Conservation (phyloP, 2,329 filamentous ascomycete species). For the Dendrostoma leiphaemia region DNA sequence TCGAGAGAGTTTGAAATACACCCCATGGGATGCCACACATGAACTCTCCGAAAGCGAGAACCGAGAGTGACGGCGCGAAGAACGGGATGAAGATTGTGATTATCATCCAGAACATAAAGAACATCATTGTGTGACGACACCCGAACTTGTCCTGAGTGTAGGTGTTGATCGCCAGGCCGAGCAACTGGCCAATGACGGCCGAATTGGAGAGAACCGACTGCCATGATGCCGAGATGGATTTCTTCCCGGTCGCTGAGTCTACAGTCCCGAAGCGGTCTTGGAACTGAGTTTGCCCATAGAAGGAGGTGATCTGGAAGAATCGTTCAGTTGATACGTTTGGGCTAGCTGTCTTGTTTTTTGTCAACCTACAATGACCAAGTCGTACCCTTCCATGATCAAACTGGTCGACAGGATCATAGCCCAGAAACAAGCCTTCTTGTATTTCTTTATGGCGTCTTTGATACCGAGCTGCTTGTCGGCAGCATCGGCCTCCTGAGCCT, state of each 20-base stretch:
- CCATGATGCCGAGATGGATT: constrained; percentile 42
- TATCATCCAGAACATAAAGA: constrained; percentile 33
- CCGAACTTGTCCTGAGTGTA: constrained; percentile 38
- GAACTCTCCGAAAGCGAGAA: constrained; percentile 36
- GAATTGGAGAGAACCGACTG: constrained; percentile 44
- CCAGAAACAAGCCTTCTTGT: constrained; percentile 30
- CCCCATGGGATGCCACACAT: constrained; percentile 37
- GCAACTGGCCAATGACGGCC: constrained; percentile 40
- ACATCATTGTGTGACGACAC: constrained; percentile 35
- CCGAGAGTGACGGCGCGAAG: constrained; percentile 30
- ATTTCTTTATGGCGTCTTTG: constrained; percentile 25
- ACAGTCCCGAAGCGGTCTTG: constrained; percentile 28
- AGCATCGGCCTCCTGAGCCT: constrained; percentile 18
- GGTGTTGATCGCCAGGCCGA: constrained; percentile 42
- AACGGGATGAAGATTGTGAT: constrained; percentile 36
- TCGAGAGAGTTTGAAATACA: constrained; percentile 34
- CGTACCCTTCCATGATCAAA: constrained; percentile 32
- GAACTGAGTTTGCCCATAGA: constrained; percentile 33
- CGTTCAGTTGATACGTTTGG: too few relatives aligned
- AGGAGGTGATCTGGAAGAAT: constrained; percentile 21
- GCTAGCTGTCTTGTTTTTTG: neutral
- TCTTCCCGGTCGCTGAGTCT: constrained; percentile 25
- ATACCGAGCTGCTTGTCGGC: constrained; percentile 25
- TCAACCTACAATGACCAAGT: constrained; percentile 34
- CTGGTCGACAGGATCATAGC: constrained; percentile 27